These are phyloP conservation scores for Arabidopsis arenosa DNA, from an alignment of 345 rosid genomes.

Conservation along the genomic window DNA sequence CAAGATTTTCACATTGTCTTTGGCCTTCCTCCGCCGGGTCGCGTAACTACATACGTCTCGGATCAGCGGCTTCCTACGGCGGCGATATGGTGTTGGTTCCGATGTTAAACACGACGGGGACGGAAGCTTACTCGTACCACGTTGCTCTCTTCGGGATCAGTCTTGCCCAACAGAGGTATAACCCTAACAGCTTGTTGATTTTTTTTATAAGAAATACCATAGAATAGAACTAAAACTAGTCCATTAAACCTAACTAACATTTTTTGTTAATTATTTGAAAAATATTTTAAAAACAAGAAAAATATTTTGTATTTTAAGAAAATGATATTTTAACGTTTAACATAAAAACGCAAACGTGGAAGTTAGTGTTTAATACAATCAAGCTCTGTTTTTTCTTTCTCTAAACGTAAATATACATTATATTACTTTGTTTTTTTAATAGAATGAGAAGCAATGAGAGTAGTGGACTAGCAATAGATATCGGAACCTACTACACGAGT, in stretches of 20 bases:
- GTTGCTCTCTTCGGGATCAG: slow-evolving; percentile 34
- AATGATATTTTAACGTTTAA: neutral
- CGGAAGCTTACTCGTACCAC: slow-evolving; percentile 39
- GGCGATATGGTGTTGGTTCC: slow-evolving; percentile 39
- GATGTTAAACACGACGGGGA: slow-evolving; percentile 32
- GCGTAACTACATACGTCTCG: slow-evolving; percentile 42
- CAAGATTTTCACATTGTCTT: slow-evolving; percentile 42
- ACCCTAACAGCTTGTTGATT: no score
- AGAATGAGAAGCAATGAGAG: slow-evolving; percentile 38
- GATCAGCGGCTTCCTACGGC: slow-evolving; percentile 37
- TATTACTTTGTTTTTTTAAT: neutral
- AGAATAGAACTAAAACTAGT: no score
- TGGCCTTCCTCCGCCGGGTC: slow-evolving; percentile 43
- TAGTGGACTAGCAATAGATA: slow-evolving; percentile 36
- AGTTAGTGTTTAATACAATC: neutral
- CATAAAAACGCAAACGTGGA: neutral
- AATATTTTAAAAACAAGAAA: neutral
- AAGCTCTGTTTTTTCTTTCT: neutral
- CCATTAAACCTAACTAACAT: no score
- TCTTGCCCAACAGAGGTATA: slow-evolving; percentile 29
- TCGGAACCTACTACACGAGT: slow-evolving; percentile 43
- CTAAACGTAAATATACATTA: neutral
- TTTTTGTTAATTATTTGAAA: neutral
- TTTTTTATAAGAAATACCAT: no score
- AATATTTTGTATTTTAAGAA: neutral